These are phyloP conservation scores for Pharus latifolius DNA, from an alignment of 176 grass and related monocot genomes.

Conservation along the genomic window DNA sequence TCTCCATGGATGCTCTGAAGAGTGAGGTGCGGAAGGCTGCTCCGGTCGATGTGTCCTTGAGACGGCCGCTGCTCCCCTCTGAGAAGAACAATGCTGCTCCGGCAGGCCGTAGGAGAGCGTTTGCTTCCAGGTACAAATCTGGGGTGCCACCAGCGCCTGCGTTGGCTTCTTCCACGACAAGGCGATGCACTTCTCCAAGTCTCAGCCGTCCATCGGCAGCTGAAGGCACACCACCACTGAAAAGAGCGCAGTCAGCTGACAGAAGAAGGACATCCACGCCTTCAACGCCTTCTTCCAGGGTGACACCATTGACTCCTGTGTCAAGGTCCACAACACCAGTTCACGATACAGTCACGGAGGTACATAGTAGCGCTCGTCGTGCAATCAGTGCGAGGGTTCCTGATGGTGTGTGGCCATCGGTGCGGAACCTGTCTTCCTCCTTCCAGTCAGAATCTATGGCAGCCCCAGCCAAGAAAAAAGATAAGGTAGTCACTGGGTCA, in stretches of 20 bases:
- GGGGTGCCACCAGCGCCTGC: not conserved
- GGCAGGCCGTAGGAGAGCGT: conserved; percentile 16
- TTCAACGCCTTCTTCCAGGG: not conserved
- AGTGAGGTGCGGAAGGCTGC: conserved; percentile 3
- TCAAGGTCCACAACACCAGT: conserved; percentile 18
- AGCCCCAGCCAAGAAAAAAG: conserved; percentile 19
- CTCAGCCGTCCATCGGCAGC: not conserved
- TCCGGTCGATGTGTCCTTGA: not conserved
- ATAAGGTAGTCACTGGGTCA: conserved; percentile 7
- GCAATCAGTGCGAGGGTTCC: not conserved
- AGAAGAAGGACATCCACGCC: conserved; percentile 20
- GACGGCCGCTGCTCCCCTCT: conserved; percentile 38
- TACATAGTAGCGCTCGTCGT: conserved; percentile 5
- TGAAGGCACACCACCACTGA: not conserved
- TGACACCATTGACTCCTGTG: conserved; percentile 3
- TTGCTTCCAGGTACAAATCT: conserved; percentile 47
- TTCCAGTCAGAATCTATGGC: conserved; percentile 31
- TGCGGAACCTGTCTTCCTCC: conserved; percentile 29
- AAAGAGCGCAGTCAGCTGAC: conserved; percentile 60
- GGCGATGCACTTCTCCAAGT: conserved; percentile 38
- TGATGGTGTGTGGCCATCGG: conserved; percentile 37
- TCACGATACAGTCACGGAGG: conserved; percentile 21
- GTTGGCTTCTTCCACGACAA: not conserved
- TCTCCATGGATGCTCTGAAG: conserved; percentile 36
- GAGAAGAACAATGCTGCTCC: conserved; percentile 56